Evolutionary conservation across 306 rosid species (phyloP).

Genomic region (Prosopis cineraria): DNA sequence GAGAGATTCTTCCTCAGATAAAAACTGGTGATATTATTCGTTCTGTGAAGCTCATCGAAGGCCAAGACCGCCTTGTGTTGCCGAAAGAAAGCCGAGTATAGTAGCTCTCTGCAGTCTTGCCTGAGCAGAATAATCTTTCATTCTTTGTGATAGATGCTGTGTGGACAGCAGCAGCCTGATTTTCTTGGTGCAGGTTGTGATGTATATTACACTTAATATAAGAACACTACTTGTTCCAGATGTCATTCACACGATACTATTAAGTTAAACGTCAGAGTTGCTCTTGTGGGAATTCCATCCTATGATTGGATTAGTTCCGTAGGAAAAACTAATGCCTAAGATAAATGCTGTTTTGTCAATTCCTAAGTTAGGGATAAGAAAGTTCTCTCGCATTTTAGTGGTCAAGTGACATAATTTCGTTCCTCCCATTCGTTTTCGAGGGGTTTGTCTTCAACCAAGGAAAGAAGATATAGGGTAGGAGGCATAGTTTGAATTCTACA

Average conservation of each 20-base stretch:
- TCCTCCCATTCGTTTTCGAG: too few species aligned
- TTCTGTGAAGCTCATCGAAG: slow-evolving; percentile 79
- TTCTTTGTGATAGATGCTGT: slow-evolving; percentile 45
- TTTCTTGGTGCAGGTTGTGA: slow-evolving; percentile 56
- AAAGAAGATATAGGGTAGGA: too few species aligned
- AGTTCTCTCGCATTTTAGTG: too few species aligned
- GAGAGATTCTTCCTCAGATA: slow-evolving; percentile 84
- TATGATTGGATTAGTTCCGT: too few species aligned
- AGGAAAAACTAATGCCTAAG: too few species aligned
- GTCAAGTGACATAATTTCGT: too few species aligned
- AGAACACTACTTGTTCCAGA: background rate
- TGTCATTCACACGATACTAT: background rate
- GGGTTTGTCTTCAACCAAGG: too few species aligned
- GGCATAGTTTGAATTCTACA: too few species aligned
- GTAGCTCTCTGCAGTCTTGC: slow-evolving; percentile 1
- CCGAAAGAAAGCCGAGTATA: slow-evolving; percentile 62
- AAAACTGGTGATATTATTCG: slow-evolving; percentile 80
- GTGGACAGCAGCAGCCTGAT: slow-evolving; percentile 44
- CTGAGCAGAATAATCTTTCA: slow-evolving; percentile 31
- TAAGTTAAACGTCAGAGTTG: too few species aligned
- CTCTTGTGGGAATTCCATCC: too few species aligned
- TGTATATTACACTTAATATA: slow-evolving; percentile 34
- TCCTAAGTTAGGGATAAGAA: too few species aligned
- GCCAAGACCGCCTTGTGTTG: slow-evolving; percentile 78
- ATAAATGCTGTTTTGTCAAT: too few species aligned